A percentile compares a stretch with the other conserved stretches of the same genome.
Evolutionary conservation across 2,329 filamentous ascomycete genomes (phyloP).

Genomic region (Exophiala aquamarina): DNA sequence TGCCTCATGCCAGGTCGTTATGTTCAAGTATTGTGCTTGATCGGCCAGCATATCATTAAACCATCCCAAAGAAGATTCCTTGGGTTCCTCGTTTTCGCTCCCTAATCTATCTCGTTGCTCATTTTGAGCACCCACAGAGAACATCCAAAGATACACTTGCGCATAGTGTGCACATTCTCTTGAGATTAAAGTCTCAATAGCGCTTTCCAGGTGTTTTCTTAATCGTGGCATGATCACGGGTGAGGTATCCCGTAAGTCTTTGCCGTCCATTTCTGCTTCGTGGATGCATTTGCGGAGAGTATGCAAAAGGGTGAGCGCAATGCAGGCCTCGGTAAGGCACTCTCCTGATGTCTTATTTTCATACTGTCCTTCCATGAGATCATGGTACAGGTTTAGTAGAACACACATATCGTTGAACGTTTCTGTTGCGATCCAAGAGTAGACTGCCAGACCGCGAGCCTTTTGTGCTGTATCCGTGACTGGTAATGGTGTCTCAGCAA

Average conservation of each 20-base stretch:
- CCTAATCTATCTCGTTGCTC: slow-evolving; percentile 5
- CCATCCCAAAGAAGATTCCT: slow-evolving; percentile 4
- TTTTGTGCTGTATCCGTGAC: slow-evolving; percentile 4
- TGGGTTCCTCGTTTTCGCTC: background rate
- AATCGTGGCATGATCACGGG: slow-evolving; percentile 9
- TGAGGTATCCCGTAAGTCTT: slow-evolving; percentile 10
- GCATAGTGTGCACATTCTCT: slow-evolving; percentile 3
- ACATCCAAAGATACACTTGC: slow-evolving; percentile 12
- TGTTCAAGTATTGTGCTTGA: background rate
- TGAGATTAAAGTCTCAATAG: slow-evolving; percentile 6
- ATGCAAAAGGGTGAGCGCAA: slow-evolving; percentile 8
- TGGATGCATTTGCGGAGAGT: slow-evolving; percentile 8
- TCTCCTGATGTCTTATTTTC: background rate
- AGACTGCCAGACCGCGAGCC: slow-evolving; percentile 4
- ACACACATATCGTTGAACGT: slow-evolving; percentile 9
- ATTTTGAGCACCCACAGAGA: slow-evolving; percentile 8
- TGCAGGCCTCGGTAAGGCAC: slow-evolving; percentile 7
- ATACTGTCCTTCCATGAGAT: slow-evolving; percentile 5
- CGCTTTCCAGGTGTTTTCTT: background rate
- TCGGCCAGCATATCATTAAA: slow-evolving; percentile 2
- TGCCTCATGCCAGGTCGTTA: slow-evolving; percentile 2
- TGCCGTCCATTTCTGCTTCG: slow-evolving; percentile 3
- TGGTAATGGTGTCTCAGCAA: slow-evolving; percentile 2
- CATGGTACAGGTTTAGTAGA: slow-evolving; percentile 8
- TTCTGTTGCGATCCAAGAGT: slow-evolving; percentile 12